Conservation (phyloP, 495 filamentous ascomycete genomes). For the Penicillium simplicissimum region DNA sequence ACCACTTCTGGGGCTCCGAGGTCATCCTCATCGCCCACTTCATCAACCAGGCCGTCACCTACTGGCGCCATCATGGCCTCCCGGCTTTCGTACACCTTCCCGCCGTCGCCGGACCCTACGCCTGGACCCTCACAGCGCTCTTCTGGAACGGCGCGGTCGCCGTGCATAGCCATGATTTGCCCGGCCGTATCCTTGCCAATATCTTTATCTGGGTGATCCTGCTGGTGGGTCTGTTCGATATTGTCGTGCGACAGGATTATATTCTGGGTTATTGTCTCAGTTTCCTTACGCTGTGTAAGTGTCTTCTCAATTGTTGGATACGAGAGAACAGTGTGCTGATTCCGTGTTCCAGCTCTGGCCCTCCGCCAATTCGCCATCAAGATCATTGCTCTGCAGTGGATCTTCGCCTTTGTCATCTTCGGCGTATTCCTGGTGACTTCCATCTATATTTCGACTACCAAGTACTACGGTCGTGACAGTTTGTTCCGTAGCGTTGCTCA, state of each 20-base stretch:
- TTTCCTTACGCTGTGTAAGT: constrained; percentile 65
- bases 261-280: constrained; percentile 77
- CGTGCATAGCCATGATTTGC: constrained; percentile 57
- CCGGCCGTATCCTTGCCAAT: constrained; percentile 77
- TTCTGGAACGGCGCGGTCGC: constrained; percentile 87
- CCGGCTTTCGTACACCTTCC: constrained; percentile 72
- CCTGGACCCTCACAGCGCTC: constrained; percentile 79
- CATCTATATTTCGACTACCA: constrained; percentile 62
- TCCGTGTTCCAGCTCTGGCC: constrained; percentile 56
- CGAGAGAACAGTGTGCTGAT: not conserved
- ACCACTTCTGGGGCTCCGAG: constrained; percentile 70
- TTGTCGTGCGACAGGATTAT: constrained; percentile 73
- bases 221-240: constrained; percentile 69
- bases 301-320: not conserved
- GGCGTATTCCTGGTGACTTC: constrained; percentile 67
- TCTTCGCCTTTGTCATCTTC: constrained; percentile 86
- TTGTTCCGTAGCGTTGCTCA: constrained; percentile 41
- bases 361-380: constrained; percentile 72
- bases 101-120: constrained; percentile 72
- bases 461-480: constrained; percentile 56
- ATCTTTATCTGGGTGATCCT: constrained; percentile 83
- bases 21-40: constrained; percentile 76
- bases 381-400: constrained; percentile 80
- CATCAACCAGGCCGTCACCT: constrained; percentile 71
- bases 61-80: constrained; percentile 72